Evolutionary conservation across 2,329 filamentous ascomycete genomes (phyloP).

Genomic region (Aspergillus calidoustus): DNA sequence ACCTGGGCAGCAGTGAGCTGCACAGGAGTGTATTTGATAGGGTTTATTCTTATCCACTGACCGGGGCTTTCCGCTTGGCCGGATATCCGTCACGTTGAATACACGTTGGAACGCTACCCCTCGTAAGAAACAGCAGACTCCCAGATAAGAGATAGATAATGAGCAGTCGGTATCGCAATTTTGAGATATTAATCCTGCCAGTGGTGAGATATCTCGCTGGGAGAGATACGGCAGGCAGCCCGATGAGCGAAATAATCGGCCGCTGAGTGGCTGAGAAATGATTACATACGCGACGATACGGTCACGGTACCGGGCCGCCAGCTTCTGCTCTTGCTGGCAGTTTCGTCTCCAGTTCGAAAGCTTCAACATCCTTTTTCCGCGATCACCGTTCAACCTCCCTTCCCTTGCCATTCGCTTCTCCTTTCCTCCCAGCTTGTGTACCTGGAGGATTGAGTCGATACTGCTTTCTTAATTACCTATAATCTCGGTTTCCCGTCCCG

Average conservation of each 20-base stretch:
- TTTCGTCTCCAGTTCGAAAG: constrained; percentile 24
- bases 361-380: constrained; percentile 34
- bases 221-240: constrained; percentile 11
- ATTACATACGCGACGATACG: constrained; percentile 27
- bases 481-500: constrained; percentile 31
- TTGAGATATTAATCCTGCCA: background rate
- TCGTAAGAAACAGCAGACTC: background rate
- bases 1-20: background rate
- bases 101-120: background rate
- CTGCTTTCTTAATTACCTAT: constrained; percentile 29
- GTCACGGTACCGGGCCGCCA: constrained; percentile 30
- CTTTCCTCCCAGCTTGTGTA: constrained; percentile 28
- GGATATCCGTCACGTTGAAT: constrained; percentile 4
- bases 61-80: constrained; percentile 14
- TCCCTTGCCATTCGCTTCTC: constrained; percentile 27
- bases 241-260: constrained; percentile 25
- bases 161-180: background rate
- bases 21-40: constrained; percentile 2
- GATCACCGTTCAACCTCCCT: constrained; percentile 18
- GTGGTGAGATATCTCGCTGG: background rate
- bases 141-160: background rate
- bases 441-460: constrained; percentile 37
- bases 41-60: constrained; percentile 20
- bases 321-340: constrained; percentile 25
- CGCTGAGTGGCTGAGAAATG: constrained; percentile 20